Conservation (phyloP, 805 yeast genomes). For the Ogataea populi-albae region DNA sequence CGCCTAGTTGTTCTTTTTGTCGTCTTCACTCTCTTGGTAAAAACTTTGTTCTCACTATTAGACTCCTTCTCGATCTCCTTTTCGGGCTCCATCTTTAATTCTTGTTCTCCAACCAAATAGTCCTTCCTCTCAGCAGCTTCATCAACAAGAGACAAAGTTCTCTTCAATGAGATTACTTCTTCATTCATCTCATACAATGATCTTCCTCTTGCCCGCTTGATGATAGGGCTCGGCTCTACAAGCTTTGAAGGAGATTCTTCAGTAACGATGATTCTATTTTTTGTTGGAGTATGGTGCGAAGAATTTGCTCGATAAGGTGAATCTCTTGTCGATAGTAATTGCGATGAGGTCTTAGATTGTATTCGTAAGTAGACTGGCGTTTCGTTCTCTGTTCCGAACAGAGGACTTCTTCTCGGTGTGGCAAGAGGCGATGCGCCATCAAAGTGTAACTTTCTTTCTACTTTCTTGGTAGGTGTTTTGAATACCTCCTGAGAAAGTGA, state of each 20-base stretch:
- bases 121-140: conserved; percentile 17
- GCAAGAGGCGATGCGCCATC: conserved; percentile 6
- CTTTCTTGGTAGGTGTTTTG: conserved; percentile 31
- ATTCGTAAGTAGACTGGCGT: conserved; percentile 25
- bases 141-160: conserved; percentile 19
- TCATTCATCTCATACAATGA: conserved; percentile 45
- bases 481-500: no score
- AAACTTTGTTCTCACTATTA: conserved; percentile 6
- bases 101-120: no score
- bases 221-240: conserved; percentile 33
- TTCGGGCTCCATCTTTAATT: no score
- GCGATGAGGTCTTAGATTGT: conserved; percentile 12
- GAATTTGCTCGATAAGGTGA: not conserved
- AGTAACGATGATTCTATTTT: not conserved
- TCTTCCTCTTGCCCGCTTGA: conserved; percentile 25
- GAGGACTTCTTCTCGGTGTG: conserved; percentile 15
- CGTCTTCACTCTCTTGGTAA: conserved; percentile 35
- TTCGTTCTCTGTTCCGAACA: conserved; percentile 11
- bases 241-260: conserved; percentile 16
- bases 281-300: conserved; percentile 9
- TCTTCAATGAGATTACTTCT: conserved; percentile 40
- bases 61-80: conserved; percentile 4
- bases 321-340: not conserved
- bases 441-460: conserved; percentile 22
- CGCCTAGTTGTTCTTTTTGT: conserved; percentile 53